Conservation (phyloP, 2,329 filamentous ascomycete genomes). For the Zymoseptoria tritici region DNA sequence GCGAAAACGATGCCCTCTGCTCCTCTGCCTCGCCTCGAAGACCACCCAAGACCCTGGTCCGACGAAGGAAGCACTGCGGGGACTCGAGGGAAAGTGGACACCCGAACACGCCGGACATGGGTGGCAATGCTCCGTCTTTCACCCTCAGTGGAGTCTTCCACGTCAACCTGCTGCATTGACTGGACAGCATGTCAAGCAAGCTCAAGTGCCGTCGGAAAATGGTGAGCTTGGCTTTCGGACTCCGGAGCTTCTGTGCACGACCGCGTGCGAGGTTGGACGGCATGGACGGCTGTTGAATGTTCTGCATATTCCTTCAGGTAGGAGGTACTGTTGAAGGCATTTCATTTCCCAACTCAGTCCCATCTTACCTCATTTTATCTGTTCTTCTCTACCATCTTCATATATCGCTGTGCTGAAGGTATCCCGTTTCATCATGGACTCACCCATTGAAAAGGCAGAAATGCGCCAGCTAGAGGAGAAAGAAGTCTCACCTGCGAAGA, state of each 20-base stretch:
- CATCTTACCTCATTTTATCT: neutral
- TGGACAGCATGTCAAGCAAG: neutral
- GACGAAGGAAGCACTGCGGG: neutral
- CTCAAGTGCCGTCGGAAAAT: neutral
- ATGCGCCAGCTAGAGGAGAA: slow-evolving; percentile 9
- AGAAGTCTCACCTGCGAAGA: neutral
- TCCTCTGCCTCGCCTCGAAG: neutral
- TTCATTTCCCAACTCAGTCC: neutral
- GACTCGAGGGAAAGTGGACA: neutral
- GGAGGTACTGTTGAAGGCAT: neutral
- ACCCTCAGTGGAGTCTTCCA: neutral
- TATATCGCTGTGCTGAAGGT: neutral
- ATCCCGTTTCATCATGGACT: neutral
- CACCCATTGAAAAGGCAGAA: neutral
- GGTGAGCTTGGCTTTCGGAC: neutral
- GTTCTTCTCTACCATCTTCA: neutral
- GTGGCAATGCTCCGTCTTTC: neutral
- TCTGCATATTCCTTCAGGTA: neutral
- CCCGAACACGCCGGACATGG: neutral
- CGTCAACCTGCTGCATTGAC: neutral
- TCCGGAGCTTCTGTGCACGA: neutral
- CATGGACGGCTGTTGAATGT: neutral
- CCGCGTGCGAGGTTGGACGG: neutral
- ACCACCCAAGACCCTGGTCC: neutral
- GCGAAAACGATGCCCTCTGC: neutral